Conservation (phyloP, 2,329 filamentous ascomycete genomes). For the Macrophomina tecta region DNA sequence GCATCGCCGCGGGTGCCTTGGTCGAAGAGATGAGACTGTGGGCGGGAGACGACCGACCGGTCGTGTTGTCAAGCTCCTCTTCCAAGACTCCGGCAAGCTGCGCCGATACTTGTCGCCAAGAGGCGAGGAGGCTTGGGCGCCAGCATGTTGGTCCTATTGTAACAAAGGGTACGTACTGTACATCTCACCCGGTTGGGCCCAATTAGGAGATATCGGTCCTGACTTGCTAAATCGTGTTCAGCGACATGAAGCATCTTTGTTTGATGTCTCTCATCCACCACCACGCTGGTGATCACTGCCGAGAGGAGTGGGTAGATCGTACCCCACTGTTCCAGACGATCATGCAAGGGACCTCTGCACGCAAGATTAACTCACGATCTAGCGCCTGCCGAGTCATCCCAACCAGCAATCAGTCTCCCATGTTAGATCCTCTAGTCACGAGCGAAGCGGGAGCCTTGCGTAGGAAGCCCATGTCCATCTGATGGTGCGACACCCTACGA, state of each 20-base stretch:
- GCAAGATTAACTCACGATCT: constrained; percentile 1
- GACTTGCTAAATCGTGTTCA: not conserved
- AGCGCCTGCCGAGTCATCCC: not conserved
- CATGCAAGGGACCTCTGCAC: constrained; percentile 16
- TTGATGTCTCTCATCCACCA: not conserved
- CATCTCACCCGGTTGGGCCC: not conserved
- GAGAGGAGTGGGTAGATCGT: not conserved
- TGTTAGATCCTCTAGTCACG: not conserved
- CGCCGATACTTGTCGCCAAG: constrained; percentile 6
- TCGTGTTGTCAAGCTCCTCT: constrained; percentile 14
- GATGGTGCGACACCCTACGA: too few relatives aligned
- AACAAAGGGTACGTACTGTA: too few relatives aligned
- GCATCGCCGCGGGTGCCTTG: not conserved
- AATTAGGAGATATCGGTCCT: not conserved
- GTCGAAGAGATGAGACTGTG: not conserved
- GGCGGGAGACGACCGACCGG: not conserved
- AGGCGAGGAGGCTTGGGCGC: constrained; percentile 1
- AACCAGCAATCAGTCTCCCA: not conserved
- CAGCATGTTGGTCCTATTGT: too few relatives aligned
- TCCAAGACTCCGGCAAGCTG: not conserved
- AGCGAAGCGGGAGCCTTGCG: not conserved
- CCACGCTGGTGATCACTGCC: constrained; percentile 3
- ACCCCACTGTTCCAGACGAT: constrained; percentile 8
- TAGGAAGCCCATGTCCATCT: too few relatives aligned
- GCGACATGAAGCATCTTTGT: not conserved